Percentiles rank a stretch among this genome's conserved stretches.
Evolutionary conservation across 306 rosid genomes (phyloP).

Genomic region (Rubus idaeus): DNA sequence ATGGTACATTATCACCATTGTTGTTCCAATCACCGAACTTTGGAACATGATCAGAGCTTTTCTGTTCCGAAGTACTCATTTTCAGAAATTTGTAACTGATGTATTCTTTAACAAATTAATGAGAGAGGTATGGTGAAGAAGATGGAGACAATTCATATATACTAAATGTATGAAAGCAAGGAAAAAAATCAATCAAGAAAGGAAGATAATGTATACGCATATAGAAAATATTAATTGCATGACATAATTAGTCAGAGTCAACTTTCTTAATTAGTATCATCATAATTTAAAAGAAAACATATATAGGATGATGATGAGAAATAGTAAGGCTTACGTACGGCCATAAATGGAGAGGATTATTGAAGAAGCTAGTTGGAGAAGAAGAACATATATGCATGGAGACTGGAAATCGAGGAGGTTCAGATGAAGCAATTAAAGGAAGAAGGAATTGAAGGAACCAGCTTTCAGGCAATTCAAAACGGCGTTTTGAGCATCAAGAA

Average conservation of each 20-base stretch:
- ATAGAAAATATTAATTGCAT: not conserved
- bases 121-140: not conserved
- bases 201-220: not conserved
- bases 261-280: not conserved
- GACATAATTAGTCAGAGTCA: not conserved
- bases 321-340: not conserved
- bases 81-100: not conserved
- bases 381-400: not conserved
- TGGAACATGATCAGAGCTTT: constrained; percentile 37
- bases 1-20: constrained; percentile 32
- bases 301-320: not conserved
- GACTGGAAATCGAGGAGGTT: not conserved
- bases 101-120: not conserved
- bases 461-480: not conserved
- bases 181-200: not conserved
- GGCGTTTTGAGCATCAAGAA: not conserved
- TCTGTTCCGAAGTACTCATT: not conserved
- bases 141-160: not conserved
- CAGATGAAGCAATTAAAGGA: not conserved
- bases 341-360: not conserved
- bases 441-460: not conserved
- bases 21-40: constrained; percentile 53
- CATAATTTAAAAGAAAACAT: not conserved
- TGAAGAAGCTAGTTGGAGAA: not conserved
- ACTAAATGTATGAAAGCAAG: not conserved